phyloP scores from a whole-genome alignment of 2,329 filamentous ascomycete species.

The Monilinia fructicola region DNA sequence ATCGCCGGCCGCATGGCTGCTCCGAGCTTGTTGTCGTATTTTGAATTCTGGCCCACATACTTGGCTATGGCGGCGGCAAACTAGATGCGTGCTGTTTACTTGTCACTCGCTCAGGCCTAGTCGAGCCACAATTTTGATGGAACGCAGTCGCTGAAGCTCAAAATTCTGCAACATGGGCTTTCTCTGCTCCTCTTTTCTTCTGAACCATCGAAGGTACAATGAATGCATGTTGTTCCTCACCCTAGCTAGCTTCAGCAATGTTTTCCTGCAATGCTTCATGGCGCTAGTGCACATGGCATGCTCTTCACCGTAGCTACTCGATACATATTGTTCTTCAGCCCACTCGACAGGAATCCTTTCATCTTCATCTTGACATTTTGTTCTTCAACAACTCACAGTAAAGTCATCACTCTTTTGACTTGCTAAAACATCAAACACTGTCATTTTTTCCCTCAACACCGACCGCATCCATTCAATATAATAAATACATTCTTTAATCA shows the following conservation, averaged over 20 bases:
- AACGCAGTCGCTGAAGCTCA: slow-evolving; percentile 9
- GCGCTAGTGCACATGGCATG: slow-evolving; percentile 10
- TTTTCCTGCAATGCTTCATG: background rate
- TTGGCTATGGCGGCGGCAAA: background rate
- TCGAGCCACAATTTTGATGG: slow-evolving; percentile 1
- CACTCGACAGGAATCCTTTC: background rate
- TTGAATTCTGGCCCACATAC: background rate
- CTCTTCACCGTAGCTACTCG: background rate
- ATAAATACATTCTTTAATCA: background rate
- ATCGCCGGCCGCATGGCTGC: background rate
- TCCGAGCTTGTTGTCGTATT: background rate
- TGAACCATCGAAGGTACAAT: slow-evolving; percentile 3
- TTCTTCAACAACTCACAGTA: slow-evolving; percentile 1
- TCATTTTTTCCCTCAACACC: background rate
- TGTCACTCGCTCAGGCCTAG: slow-evolving; percentile 3
- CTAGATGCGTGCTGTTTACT: background rate
- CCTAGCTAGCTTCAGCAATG: background rate
- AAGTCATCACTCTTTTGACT: slow-evolving; percentile 9
- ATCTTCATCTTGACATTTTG: background rate
- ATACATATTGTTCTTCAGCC: slow-evolving; percentile 17
- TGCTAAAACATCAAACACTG: background rate
- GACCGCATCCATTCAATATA: background rate
- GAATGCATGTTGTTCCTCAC: background rate
- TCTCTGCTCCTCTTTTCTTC: slow-evolving; percentile 9
- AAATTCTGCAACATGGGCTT: slow-evolving; percentile 9